Evolutionary conservation across 148 eudicot genomes (phyloP).

Genomic region (Vaccinium macrocarpon): DNA sequence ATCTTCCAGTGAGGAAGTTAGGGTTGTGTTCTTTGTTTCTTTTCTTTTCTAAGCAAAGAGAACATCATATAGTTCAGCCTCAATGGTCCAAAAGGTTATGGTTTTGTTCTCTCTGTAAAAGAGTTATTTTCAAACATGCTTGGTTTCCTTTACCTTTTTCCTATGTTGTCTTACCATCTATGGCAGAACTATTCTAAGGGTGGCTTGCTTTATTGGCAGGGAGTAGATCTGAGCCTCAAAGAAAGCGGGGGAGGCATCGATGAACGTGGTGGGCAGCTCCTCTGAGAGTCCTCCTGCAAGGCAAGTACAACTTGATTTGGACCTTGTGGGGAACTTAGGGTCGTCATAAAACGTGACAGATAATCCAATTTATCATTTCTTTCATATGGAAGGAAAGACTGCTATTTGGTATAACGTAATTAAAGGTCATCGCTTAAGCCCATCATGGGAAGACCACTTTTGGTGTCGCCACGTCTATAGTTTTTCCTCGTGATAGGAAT

Average conservation of each 20-base stretch:
- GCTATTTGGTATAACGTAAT: background rate
- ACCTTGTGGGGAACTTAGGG: background rate
- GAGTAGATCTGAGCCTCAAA: constrained; percentile 22
- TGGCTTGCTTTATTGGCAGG: constrained; percentile 16
- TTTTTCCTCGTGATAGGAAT: background rate
- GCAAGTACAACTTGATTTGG: constrained; percentile 4
- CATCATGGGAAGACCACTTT: background rate
- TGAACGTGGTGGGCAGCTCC: constrained; percentile 2
- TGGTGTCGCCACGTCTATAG: background rate
- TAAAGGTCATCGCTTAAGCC: background rate
- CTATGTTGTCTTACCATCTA: background rate
- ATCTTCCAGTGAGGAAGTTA: background rate
- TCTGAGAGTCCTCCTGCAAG: background rate
- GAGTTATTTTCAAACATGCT: background rate
- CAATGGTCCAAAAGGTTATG: background rate
- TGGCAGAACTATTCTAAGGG: background rate
- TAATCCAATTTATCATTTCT: background rate
- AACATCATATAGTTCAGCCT: background rate
- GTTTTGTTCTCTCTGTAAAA: background rate
- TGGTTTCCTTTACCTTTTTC: background rate
- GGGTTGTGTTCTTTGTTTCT: background rate
- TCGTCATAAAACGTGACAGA: background rate
- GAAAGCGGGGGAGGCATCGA: background rate
- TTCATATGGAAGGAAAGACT: background rate
- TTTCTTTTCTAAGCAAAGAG: background rate